Percentiles rank a stretch among this genome's conserved stretches.
Conservation (phyloP, 169 alveolate species). For the Cryptosporidium xiaoi region DNA sequence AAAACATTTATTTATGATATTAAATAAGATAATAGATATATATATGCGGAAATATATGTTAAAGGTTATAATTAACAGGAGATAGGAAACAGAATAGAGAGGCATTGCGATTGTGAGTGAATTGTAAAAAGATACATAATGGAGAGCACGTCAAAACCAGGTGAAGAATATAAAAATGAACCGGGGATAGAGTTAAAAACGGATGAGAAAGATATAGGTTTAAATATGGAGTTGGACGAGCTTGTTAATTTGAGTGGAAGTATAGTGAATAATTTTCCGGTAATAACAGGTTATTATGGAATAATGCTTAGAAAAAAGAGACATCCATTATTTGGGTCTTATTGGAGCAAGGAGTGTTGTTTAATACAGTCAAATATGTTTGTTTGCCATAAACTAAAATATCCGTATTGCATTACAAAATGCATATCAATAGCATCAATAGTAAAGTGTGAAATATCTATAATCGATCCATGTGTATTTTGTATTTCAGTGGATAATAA, state of each 20-base stretch:
- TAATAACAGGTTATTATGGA: constrained; percentile 65
- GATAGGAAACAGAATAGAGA: too few species aligned
- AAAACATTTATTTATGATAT: too few species aligned
- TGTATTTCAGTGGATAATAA: constrained; percentile 22
- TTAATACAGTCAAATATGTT: constrained; percentile 61
- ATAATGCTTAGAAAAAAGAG: constrained; percentile 38
- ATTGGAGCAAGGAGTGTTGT: constrained; percentile 66
- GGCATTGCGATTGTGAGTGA: too few species aligned
- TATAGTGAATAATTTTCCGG: constrained; percentile 36
- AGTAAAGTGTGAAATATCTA: constrained; percentile 42
- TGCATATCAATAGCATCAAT: constrained; percentile 62
- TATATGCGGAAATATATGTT: too few species aligned
- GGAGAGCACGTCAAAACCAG: too few species aligned
- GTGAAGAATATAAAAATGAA: too few species aligned
- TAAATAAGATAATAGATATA: too few species aligned
- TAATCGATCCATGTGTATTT: constrained; percentile 70
- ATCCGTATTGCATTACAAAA: constrained; percentile 46
- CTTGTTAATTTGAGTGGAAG: not conserved
- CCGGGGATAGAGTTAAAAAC: too few species aligned
- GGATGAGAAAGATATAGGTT: not conserved
- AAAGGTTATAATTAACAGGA: too few species aligned
- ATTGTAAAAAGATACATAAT: too few species aligned
- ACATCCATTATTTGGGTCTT: constrained; percentile 50
- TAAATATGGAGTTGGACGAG: not conserved
- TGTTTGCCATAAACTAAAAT: constrained; percentile 57